These are phyloP conservation scores for Sporothrix inflata DNA, from an alignment of 2,329 filamentous ascomycete genomes.

Conservation along the genomic window DNA sequence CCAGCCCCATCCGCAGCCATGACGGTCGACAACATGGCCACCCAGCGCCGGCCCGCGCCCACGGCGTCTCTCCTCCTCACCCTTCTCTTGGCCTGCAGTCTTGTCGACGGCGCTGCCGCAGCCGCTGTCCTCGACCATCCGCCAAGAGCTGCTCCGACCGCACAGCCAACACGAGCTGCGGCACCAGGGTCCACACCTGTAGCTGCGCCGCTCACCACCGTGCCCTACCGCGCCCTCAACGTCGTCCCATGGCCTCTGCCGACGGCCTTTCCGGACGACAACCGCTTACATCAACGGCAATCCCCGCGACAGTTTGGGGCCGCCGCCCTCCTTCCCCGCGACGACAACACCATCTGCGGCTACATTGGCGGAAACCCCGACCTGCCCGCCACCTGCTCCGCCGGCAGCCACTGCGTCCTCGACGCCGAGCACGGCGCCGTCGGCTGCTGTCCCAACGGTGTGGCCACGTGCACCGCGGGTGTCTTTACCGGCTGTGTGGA, in stretches of 20 bases:
- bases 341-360: slow-evolving; percentile 60
- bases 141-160: background rate
- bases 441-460: slow-evolving; percentile 53
- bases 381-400: slow-evolving; percentile 60
- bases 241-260: slow-evolving; percentile 44
- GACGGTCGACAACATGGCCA: background rate
- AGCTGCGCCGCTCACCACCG: slow-evolving; percentile 32
- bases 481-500: slow-evolving; percentile 64
- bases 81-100: slow-evolving; percentile 36
- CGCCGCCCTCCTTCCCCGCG: slow-evolving; percentile 35
- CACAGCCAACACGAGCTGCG: background rate
- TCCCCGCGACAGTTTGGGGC: background rate
- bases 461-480: slow-evolving; percentile 54
- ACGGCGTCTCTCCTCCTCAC: slow-evolving; percentile 31
- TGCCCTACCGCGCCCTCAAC: slow-evolving; percentile 40
- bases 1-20: background rate
- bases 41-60: background rate
- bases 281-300: background rate
- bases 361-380: slow-evolving; percentile 57
- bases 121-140: slow-evolving; percentile 31
- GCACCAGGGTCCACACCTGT: slow-evolving; percentile 23
- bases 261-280: slow-evolving; percentile 39
- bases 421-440: slow-evolving; percentile 44
- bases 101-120: slow-evolving; percentile 38
- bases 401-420: slow-evolving; percentile 62